Conservation (phyloP, 345 rosid genomes). For the Lepidium didymum region DNA sequence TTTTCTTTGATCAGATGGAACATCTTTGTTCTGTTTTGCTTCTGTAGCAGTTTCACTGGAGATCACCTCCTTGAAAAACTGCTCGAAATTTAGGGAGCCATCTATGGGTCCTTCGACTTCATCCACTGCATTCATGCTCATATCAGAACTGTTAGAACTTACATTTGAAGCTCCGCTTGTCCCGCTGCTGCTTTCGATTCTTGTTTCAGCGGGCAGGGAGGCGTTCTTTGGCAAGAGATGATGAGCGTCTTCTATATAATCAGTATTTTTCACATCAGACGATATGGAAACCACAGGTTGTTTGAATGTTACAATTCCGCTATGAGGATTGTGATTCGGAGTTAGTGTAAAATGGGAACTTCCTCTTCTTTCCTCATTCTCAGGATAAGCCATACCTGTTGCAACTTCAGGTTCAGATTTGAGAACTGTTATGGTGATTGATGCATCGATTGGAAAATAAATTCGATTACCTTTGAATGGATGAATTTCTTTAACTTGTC, state of each 20-base stretch:
- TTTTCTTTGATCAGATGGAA: conserved; percentile 56
- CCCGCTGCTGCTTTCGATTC: conserved; percentile 40
- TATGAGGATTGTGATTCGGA: conserved; percentile 31
- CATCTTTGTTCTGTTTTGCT: conserved; percentile 32
- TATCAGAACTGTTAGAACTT: conserved; percentile 59
- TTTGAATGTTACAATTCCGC: conserved; percentile 34
- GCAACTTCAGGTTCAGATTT: neutral
- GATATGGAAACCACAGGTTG: conserved; percentile 38
- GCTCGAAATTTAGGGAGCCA: conserved; percentile 54
- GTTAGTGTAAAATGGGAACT: conserved; percentile 33
- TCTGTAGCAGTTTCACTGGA: conserved; percentile 35
- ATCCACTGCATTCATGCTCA: conserved; percentile 50
- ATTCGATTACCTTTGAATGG: neutral
- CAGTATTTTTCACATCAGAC: conserved; percentile 32
- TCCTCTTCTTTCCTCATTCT: conserved; percentile 27
- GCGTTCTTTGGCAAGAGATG: conserved; percentile 36
- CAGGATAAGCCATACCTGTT: conserved; percentile 40
- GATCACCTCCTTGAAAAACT: conserved; percentile 61
- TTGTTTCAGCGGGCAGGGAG: conserved; percentile 49
- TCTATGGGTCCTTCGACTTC: conserved; percentile 36
- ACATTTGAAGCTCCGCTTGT: conserved; percentile 52
- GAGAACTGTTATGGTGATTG: neutral
- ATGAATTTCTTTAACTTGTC: conserved; percentile 30
- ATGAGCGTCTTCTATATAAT: conserved; percentile 28
- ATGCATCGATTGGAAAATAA: neutral